Conservation (phyloP, 768 basidiomycete genomes). For the Mycena rosella region DNA sequence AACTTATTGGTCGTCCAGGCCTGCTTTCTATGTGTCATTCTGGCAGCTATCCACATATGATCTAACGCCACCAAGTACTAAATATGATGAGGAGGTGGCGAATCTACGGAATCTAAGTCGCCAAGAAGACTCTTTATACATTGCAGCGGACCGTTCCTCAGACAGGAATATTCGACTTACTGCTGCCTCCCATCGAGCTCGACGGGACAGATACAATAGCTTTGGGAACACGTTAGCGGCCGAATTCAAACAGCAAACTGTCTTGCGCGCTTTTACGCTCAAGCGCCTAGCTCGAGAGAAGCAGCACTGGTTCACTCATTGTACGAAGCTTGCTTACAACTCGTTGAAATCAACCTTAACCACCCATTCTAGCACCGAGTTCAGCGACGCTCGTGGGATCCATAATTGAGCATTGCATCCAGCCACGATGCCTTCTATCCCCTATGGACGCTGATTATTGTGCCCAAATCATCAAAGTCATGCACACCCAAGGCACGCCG, state of each 20-base stretch:
- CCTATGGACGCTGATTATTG: conserved; percentile 98
- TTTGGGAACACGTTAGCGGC: conserved; percentile 70
- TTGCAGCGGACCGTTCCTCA: conserved; percentile 76
- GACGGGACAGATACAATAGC: conserved; percentile 75
- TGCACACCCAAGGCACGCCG: conserved; percentile 91
- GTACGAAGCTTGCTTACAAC: conserved; percentile 44
- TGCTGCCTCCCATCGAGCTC: conserved; percentile 68
- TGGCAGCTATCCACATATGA: conserved; percentile 98
- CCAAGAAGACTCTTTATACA: conserved; percentile 75
- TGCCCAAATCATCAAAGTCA: conserved; percentile 87
- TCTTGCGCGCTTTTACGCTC: conserved; percentile 77
- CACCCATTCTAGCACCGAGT: conserved; percentile 53
- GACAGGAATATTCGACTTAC: conserved; percentile 71
- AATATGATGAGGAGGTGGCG: conserved; percentile 85
- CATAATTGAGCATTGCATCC: conserved; percentile 91
- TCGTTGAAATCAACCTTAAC: conserved; percentile 23
- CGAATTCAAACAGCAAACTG: conserved; percentile 83
- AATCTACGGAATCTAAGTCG: conserved; percentile 71
- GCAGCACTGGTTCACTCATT: conserved; percentile 84
- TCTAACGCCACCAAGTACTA: conserved; percentile 78
- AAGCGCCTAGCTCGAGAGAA: conserved; percentile 85
- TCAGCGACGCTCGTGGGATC: conserved; percentile 64
- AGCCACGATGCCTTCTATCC: conserved; percentile 92
- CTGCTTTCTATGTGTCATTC: conserved; percentile 94
- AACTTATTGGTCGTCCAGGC: conserved; percentile 58